These are phyloP conservation scores for Sphaerostilbella broomeana DNA, from an alignment of 2,329 filamentous ascomycete genomes.

Conservation along the genomic window DNA sequence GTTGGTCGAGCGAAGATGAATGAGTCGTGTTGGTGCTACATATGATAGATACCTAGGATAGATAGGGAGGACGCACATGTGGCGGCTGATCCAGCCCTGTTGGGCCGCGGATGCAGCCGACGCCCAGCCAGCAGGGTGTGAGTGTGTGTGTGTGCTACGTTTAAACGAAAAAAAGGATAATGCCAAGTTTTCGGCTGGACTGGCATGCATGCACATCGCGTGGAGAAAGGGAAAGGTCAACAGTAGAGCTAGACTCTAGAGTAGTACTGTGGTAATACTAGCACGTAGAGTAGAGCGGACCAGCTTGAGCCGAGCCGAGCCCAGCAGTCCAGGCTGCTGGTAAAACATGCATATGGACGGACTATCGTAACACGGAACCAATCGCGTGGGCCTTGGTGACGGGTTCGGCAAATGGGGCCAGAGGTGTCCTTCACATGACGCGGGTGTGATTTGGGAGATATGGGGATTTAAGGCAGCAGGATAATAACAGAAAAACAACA, in stretches of 20 bases:
- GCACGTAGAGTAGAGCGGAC: too few relatives aligned
- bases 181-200: too few relatives aligned
- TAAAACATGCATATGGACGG: conserved; percentile 11
- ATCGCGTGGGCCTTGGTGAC: background rate
- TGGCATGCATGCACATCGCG: conserved; percentile 10
- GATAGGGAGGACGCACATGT: conserved; percentile 1
- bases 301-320: too few relatives aligned
- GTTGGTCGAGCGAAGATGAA: too few relatives aligned
- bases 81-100: conserved; percentile 12
- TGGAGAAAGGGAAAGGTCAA: conserved; percentile 9
- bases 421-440: conserved; percentile 4
- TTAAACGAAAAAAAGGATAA: too few relatives aligned
- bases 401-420: background rate
- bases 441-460: background rate
- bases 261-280: too few relatives aligned
- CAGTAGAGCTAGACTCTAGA: too few relatives aligned
- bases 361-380: conserved; percentile 3
- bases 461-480: conserved; percentile 7
- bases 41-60: background rate
- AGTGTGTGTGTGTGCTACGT: too few relatives aligned
- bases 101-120: conserved; percentile 11
- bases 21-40: background rate
- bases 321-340: conserved; percentile 9
- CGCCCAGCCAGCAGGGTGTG: too few relatives aligned
- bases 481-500: background rate